A percentile compares a stretch with the other conserved stretches of the same genome.
Evolutionary conservation across 2,329 filamentous ascomycete species (phyloP).

Genomic region (Falciphora oryzae): DNA sequence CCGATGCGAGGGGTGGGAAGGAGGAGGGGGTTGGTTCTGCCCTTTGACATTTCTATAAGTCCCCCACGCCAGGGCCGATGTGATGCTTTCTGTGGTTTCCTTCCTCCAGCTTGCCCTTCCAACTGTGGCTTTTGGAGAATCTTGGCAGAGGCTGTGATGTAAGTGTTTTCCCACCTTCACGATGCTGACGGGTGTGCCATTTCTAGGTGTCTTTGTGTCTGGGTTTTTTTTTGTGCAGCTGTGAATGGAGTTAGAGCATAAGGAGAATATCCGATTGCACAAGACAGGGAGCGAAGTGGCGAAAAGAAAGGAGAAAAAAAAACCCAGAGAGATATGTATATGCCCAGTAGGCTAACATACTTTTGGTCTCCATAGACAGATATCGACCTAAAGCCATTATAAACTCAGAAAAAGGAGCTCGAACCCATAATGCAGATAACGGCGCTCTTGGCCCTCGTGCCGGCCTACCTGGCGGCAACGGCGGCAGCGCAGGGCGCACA

Average conservation of each 20-base stretch:
- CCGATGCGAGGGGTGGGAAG: not conserved
- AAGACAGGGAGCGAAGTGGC: not conserved
- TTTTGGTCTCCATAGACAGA: not conserved
- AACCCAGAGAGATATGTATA: not conserved
- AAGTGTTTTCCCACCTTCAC: not conserved
- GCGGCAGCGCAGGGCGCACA: conserved; percentile 8
- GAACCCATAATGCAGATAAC: not conserved
- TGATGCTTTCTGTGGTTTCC: too few relatives aligned
- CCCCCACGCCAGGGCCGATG: not conserved
- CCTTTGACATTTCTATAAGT: not conserved
- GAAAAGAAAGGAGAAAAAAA: not conserved
- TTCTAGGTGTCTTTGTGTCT: too few relatives aligned
- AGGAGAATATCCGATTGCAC: not conserved
- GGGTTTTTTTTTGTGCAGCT: too few relatives aligned
- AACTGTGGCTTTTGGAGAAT: too few relatives aligned
- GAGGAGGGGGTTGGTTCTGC: not conserved
- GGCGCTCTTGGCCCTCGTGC: conserved; percentile 6
- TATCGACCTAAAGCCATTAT: not conserved
- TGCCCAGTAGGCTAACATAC: not conserved
- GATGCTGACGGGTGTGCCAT: not conserved
- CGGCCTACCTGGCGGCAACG: conserved; percentile 7
- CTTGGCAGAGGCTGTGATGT: not conserved
- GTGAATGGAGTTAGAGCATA: not conserved
- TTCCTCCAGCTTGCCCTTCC: not conserved
- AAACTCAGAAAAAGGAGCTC: not conserved